Conservation (phyloP, 805 yeast genomes). For the Yarrowia deformans region DNA sequence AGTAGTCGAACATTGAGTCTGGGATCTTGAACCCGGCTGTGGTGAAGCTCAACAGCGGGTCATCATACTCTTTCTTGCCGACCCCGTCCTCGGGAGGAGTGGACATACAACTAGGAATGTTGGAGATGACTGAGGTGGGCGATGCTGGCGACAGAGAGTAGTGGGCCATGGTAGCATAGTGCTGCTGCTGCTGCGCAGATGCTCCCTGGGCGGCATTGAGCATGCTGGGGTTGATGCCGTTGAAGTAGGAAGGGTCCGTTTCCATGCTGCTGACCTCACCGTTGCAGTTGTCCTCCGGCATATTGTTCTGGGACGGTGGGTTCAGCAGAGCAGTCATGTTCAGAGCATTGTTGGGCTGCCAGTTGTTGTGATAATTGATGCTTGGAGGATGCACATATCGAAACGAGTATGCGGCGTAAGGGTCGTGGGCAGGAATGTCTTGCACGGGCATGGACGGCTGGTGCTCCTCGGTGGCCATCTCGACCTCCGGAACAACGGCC, state of each 20-base stretch:
- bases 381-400: conserved; percentile 29
- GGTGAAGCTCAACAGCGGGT: background rate
- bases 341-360: background rate
- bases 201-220: background rate
- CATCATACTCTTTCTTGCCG: background rate
- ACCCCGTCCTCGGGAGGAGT: background rate
- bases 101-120: background rate
- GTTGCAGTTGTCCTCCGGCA: background rate
- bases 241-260: conserved; percentile 11
- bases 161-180: conserved; percentile 16
- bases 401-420: conserved; percentile 21
- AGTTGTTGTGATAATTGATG: conserved; percentile 8
- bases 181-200: background rate
- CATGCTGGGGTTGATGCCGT: conserved; percentile 20
- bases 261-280: background rate
- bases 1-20: conserved; percentile 2
- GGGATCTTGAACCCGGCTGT: conserved; percentile 11
- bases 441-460: background rate
- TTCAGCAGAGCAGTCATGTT: background rate
- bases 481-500: background rate
- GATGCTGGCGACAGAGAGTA: conserved; percentile 26
- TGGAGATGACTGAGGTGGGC: conserved; percentile 5
- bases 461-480: background rate
- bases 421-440: conserved; percentile 25
- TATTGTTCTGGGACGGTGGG: background rate